Evolutionary conservation across 2,329 filamentous ascomycete species (phyloP).

Genomic region (Penicillium sp.): DNA sequence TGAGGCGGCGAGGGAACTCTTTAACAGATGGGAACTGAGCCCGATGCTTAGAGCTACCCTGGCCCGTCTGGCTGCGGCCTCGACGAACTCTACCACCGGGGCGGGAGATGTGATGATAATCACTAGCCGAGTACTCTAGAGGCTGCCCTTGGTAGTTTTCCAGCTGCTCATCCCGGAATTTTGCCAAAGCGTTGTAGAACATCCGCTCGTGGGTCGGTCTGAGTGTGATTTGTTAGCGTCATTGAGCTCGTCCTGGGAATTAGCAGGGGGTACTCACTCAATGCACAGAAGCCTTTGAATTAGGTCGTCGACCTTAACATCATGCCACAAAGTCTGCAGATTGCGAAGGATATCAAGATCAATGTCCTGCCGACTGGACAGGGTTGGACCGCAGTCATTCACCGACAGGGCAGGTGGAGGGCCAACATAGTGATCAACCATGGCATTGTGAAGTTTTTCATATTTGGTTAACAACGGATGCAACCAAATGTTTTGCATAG

Average conservation of each 20-base stretch:
- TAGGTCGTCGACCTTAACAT: conserved; percentile 63
- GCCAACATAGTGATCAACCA: conserved; percentile 49
- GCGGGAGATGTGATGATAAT: conserved; percentile 69
- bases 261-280: conserved; percentile 45
- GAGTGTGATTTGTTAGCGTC: conserved; percentile 1
- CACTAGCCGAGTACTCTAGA: conserved; percentile 75
- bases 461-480: conserved; percentile 83
- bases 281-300: conserved; percentile 57
- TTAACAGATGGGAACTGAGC: conserved; percentile 52
- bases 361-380: conserved; percentile 57
- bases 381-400: conserved; percentile 54
- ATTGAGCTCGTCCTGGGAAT: too few relatives aligned
- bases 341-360: conserved; percentile 76
- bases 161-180: conserved; percentile 72
- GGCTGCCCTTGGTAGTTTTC: conserved; percentile 74
- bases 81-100: conserved; percentile 27
- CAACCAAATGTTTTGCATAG: conserved; percentile 70
- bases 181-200: conserved; percentile 77
- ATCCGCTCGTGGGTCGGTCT: conserved; percentile 84
- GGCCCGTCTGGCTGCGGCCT: conserved; percentile 23
- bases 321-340: conserved; percentile 84
- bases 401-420: conserved; percentile 48
- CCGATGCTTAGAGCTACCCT: conserved; percentile 34
- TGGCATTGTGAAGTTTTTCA: conserved; percentile 61
- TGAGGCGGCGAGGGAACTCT: conserved; percentile 43